These are phyloP conservation scores for Macrocybe gigantea DNA, from an alignment of 768 basidiomycete genomes.

Conservation along the genomic window DNA sequence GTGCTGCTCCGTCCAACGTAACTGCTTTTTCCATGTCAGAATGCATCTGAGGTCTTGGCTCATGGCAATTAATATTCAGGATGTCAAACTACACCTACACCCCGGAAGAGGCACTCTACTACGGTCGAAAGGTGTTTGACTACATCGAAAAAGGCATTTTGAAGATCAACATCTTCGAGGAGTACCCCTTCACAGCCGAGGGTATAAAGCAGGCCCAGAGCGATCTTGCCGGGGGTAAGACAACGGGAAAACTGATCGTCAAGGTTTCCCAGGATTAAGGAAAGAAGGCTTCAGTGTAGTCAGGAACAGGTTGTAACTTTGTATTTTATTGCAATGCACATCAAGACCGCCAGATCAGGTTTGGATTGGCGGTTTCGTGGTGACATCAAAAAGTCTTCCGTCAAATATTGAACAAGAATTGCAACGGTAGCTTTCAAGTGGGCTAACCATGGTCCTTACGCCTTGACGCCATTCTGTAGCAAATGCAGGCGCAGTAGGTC, in stretches of 20 bases:
- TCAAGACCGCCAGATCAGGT: too few species aligned
- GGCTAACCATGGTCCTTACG: too few species aligned
- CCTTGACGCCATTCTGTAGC: too few species aligned
- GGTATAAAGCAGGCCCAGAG: conserved; percentile 72
- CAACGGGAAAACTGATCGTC: conserved; percentile 82
- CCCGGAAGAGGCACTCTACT: conserved; percentile 63
- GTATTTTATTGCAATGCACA: too few species aligned
- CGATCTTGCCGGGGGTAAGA: conserved; percentile 73
- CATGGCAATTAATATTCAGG: conserved; percentile 26
- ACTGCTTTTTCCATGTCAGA: not conserved
- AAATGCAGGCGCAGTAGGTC: too few species aligned
- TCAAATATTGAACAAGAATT: too few species aligned
- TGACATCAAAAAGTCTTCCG: too few species aligned
- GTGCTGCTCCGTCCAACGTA: conserved; percentile 74
- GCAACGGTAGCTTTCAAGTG: too few species aligned
- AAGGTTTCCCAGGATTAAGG: conserved; percentile 39
- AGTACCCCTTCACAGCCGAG: conserved; percentile 81
- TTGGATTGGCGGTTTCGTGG: too few species aligned
- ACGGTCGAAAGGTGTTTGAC: conserved; percentile 59
- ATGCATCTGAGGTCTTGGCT: not conserved
- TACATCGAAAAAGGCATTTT: conserved; percentile 54
- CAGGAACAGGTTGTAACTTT: too few species aligned
- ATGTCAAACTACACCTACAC: conserved; percentile 70
- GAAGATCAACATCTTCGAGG: conserved; percentile 63
- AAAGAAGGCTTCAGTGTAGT: not conserved